Conservation (phyloP, 2,329 filamentous ascomycete species). For the Alternaria solani region DNA sequence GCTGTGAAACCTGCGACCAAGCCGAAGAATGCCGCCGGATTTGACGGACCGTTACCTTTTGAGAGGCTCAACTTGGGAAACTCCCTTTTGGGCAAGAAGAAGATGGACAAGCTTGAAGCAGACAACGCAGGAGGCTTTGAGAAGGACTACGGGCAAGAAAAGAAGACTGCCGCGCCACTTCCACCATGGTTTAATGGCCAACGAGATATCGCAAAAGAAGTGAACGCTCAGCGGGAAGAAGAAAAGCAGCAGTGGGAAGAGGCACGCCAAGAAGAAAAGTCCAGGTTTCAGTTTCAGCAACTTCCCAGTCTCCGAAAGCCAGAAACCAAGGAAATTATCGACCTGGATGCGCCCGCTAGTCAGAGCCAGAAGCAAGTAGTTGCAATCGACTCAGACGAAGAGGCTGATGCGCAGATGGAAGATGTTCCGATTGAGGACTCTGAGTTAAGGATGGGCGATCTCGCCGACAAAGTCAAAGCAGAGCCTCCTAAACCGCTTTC, state of each 20-base stretch:
- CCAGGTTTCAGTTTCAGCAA: slow-evolving; percentile 71
- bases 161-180: slow-evolving; percentile 64
- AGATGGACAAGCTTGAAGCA: slow-evolving; percentile 61
- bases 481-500: slow-evolving; percentile 49
- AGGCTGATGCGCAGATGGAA: slow-evolving; percentile 51
- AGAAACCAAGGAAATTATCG: slow-evolving; percentile 58
- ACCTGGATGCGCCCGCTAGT: slow-evolving; percentile 55
- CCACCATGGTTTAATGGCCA: slow-evolving; percentile 77
- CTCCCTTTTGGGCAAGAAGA: slow-evolving; percentile 62
- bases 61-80: slow-evolving; percentile 78
- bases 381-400: slow-evolving; percentile 69
- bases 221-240: slow-evolving; percentile 57
- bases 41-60: slow-evolving; percentile 87
- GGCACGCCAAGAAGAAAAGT: slow-evolving; percentile 62
- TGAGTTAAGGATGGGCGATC: slow-evolving; percentile 52
- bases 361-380: slow-evolving; percentile 62
- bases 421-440: slow-evolving; percentile 43
- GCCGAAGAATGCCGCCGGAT: slow-evolving; percentile 65
- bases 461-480: slow-evolving; percentile 54
- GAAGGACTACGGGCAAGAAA: slow-evolving; percentile 53
- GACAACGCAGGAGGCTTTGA: slow-evolving; percentile 72
- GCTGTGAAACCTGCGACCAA: slow-evolving; percentile 45
- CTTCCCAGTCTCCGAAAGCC: slow-evolving; percentile 65
- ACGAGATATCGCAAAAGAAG: slow-evolving; percentile 62
- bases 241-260: slow-evolving; percentile 61